A percentile compares a stretch with the other conserved stretches of the same genome.
phyloP scores from a whole-genome alignment of 106 monocot species.

The Apostasia ramifera region DNA sequence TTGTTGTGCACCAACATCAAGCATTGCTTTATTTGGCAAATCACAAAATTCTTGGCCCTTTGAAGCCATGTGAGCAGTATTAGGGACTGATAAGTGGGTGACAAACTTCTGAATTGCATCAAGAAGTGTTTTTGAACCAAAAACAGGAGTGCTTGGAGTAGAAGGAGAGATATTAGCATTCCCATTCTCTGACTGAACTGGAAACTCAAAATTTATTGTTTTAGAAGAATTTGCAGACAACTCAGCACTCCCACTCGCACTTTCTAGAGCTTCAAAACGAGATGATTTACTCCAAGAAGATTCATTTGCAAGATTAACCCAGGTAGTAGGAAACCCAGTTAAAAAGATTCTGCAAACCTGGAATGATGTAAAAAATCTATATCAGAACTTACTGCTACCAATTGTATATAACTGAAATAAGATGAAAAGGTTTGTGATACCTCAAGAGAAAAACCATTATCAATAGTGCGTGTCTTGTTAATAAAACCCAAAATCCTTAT shows the following conservation, averaged over 20 bases:
- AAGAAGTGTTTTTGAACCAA: background rate
- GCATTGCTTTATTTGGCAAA: background rate
- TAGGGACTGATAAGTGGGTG: background rate
- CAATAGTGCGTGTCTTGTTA: conserved; percentile 9
- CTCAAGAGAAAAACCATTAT: conserved; percentile 10
- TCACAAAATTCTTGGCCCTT: background rate
- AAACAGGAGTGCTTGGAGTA: background rate
- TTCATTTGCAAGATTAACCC: background rate
- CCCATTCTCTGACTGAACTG: background rate
- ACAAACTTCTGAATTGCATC: background rate
- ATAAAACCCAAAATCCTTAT: conserved; percentile 9
- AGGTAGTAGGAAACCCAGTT: conserved; percentile 6
- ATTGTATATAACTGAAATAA: background rate
- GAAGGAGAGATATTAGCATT: background rate
- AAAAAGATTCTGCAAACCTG: conserved; percentile 8
- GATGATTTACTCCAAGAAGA: background rate
- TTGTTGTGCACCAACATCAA: background rate
- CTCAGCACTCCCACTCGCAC: background rate
- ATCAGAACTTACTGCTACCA: too few relatives aligned
- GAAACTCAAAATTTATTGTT: background rate
- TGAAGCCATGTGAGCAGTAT: background rate
- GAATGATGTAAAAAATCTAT: background rate
- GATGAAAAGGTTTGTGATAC: background rate
- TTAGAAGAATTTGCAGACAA: background rate
- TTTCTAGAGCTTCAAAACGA: background rate